A percentile compares a stretch with the other conserved stretches of the same genome.
phyloP scores from a whole-genome alignment of 2,329 filamentous ascomycete genomes.

The Sporothrix pseudoabietina region DNA sequence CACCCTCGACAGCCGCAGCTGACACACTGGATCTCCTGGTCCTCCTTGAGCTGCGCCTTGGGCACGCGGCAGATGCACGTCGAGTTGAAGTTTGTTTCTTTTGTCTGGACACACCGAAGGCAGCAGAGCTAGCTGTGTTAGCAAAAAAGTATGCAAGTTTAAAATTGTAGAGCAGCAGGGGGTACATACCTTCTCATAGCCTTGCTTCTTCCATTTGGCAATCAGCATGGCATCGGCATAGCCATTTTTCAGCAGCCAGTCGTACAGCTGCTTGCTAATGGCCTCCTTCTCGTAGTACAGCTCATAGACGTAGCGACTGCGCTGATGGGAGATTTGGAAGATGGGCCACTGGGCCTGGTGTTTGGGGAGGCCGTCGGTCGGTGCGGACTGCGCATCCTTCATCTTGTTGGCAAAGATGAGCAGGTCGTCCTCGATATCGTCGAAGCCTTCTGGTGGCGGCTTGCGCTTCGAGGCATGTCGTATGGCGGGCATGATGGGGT shows the following conservation, averaged over 20 bases:
- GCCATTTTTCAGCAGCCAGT: slow-evolving; percentile 93
- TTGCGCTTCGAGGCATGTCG: slow-evolving; percentile 76
- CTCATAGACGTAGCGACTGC: slow-evolving; percentile 92
- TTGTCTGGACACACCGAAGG: slow-evolving; percentile 95
- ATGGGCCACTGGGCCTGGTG: slow-evolving; percentile 96
- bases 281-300: slow-evolving; percentile 98
- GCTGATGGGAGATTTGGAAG: slow-evolving; percentile 94
- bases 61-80: slow-evolving; percentile 97
- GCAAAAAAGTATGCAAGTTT: too few species aligned
- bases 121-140: slow-evolving; percentile 72
- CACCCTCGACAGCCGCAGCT: slow-evolving; percentile 94
- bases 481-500: slow-evolving; percentile 68
- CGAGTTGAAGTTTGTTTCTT: slow-evolving; percentile 98
- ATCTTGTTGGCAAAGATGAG: slow-evolving; percentile 87
- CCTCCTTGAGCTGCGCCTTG: slow-evolving; percentile 83
- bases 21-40: slow-evolving; percentile 88
- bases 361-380: slow-evolving; percentile 75
- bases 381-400: slow-evolving; percentile 92
- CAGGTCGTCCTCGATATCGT: slow-evolving; percentile 83
- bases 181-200: slow-evolving; percentile 83
- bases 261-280: slow-evolving; percentile 88
- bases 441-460: slow-evolving; percentile 81
- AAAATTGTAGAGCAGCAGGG: too few species aligned
- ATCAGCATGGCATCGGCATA: slow-evolving; percentile 96
- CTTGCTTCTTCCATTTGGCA: slow-evolving; percentile 99